A percentile compares a stretch with the other conserved stretches of the same genome.
Evolutionary conservation across 73 alveolate genomes (phyloP).

Genomic region (Uronychia setigera): DNA sequence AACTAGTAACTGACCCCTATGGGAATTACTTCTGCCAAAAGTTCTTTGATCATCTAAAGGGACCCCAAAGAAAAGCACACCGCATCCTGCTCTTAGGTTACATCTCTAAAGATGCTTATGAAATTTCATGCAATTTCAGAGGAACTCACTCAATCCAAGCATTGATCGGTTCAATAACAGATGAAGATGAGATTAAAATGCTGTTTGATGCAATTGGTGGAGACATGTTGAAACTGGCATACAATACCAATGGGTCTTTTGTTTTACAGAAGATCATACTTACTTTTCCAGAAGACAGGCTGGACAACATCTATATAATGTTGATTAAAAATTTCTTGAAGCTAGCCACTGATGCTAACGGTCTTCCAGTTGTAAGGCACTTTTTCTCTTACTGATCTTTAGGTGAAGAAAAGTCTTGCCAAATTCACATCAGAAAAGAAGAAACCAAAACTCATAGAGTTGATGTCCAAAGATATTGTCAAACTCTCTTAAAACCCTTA

Average conservation of each 20-base stretch:
- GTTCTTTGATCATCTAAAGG: not conserved
- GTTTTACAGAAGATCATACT: slow-evolving; percentile 82
- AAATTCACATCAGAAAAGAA: slow-evolving; percentile 26
- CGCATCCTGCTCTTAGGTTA: not conserved
- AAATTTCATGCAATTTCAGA: not conserved
- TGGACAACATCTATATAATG: slow-evolving; percentile 69
- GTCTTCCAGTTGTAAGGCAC: slow-evolving; percentile 50
- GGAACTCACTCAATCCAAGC: slow-evolving; percentile 4
- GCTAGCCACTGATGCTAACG: slow-evolving; percentile 70
- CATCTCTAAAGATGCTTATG: not conserved
- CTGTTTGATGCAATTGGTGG: not conserved
- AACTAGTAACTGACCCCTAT: not conserved
- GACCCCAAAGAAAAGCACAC: not conserved
- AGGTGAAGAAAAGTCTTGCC: slow-evolving; percentile 34
- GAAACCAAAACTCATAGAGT: slow-evolving; percentile 23
- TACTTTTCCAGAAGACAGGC: slow-evolving; percentile 69
- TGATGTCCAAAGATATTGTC: slow-evolving; percentile 24
- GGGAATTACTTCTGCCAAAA: slow-evolving; percentile 11
- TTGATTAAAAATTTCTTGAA: slow-evolving; percentile 69
- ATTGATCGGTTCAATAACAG: not conserved
- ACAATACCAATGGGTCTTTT: slow-evolving; percentile 85
- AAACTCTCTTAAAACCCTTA: slow-evolving; percentile 48
- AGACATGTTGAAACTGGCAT: slow-evolving; percentile 37
- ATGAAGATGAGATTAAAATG: not conserved
- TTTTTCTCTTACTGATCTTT: not conserved